Evolutionary conservation across 768 basidiomycete species (phyloP).

Genomic region (Mycena epipterygia): DNA sequence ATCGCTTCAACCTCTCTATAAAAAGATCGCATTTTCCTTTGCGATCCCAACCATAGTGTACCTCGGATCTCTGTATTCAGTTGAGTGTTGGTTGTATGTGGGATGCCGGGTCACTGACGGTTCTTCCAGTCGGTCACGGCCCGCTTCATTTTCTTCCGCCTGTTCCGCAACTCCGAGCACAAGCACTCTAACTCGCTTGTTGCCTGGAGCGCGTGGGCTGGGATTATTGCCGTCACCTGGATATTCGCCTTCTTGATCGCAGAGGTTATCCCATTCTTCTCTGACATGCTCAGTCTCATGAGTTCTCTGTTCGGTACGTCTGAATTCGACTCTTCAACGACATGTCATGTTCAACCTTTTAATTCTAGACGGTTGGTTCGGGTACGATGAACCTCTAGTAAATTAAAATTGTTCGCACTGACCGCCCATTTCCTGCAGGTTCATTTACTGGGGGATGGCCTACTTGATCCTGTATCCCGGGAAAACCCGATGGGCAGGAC

Average conservation of each 20-base stretch:
- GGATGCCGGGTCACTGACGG: neutral
- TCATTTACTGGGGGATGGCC: conserved; percentile 53
- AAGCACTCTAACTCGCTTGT: conserved; percentile 41
- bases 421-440: conserved; percentile 21
- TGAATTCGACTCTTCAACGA: neutral
- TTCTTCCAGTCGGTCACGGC: conserved; percentile 52
- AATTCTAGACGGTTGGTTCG: conserved; percentile 39
- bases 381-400: conserved; percentile 10
- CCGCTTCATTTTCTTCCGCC: conserved; percentile 61
- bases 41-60: conserved; percentile 61
- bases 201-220: conserved; percentile 39
- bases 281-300: conserved; percentile 53
- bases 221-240: conserved; percentile 43
- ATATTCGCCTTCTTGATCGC: conserved; percentile 43
- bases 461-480: conserved; percentile 49
- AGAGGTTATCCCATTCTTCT: conserved; percentile 48
- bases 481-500: conserved; percentile 42
- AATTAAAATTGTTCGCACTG: neutral
- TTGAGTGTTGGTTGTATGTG: conserved; percentile 32
- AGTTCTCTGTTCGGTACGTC: conserved; percentile 48
- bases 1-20: conserved; percentile 51
- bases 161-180: conserved; percentile 55
- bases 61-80: conserved; percentile 60
- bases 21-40: conserved; percentile 61
- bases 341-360: neutral